Evolutionary conservation across 2,329 filamentous ascomycete genomes (phyloP).

Genomic region (Lecanicillium sp.): DNA sequence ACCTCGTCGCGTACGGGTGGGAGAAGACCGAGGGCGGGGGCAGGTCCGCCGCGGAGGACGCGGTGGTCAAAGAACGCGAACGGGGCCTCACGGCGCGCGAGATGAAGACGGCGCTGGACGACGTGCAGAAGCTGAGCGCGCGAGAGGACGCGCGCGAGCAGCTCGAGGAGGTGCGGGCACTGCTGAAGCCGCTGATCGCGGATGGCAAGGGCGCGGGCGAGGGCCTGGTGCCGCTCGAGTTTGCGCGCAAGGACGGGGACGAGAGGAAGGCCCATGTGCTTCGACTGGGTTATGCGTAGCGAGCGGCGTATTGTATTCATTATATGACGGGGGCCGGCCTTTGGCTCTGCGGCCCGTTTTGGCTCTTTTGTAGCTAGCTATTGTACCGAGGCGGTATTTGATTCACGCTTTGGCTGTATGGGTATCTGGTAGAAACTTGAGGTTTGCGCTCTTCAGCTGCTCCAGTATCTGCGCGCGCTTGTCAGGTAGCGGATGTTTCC

Average conservation of each 20-base stretch:
- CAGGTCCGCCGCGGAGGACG: constrained; percentile 17
- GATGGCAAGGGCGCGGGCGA: constrained; percentile 2
- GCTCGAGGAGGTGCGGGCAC: constrained; percentile 20
- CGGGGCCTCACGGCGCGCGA: constrained; percentile 24
- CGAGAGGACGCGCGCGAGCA: constrained; percentile 18
- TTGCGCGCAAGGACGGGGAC: constrained; percentile 15
- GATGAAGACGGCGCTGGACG: constrained; percentile 19
- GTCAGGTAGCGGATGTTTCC: background rate
- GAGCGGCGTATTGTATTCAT: background rate
- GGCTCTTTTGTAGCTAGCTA: too few species aligned
- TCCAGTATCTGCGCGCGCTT: constrained; percentile 23
- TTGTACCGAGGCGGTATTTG: too few species aligned
- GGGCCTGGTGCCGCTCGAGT: constrained; percentile 18
- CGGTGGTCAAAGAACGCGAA: constrained; percentile 22
- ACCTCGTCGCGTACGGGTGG: constrained; percentile 28
- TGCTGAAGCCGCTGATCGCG: constrained; percentile 22
- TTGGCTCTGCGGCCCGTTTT: too few species aligned
- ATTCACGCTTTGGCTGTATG: too few species aligned
- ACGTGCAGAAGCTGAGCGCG: constrained; percentile 21
- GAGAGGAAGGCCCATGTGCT: constrained; percentile 5
- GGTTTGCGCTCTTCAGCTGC: constrained; percentile 23
- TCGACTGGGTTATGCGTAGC: constrained; percentile 4
- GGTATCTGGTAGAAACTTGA: constrained; percentile 22
- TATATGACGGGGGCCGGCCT: too few species aligned
- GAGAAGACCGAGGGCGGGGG: constrained; percentile 14